Evolutionary conservation across 345 rosid genomes (phyloP).

Genomic region (Citropsis articulata): DNA sequence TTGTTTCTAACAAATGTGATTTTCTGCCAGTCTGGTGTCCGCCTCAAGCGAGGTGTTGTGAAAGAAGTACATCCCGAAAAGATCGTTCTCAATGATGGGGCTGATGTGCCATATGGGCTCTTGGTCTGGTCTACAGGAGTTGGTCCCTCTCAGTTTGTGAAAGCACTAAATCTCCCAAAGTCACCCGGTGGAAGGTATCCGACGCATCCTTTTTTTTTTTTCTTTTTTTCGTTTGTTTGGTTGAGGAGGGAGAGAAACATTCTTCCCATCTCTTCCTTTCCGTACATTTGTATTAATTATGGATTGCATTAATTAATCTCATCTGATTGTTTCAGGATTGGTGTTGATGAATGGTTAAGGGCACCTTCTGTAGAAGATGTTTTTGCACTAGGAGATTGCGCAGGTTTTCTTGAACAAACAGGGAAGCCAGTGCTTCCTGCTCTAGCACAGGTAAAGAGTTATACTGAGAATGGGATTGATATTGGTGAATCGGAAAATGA

Average conservation of each 20-base stretch:
- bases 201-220: background rate
- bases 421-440: constrained; percentile 72
- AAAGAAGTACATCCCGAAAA: constrained; percentile 54
- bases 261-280: background rate
- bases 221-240: background rate
- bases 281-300: background rate
- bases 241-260: background rate
- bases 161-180: constrained; percentile 51
- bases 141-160: constrained; percentile 69
- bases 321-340: constrained; percentile 40
- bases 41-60: constrained; percentile 50
- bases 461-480: background rate
- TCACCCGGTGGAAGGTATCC: constrained; percentile 69
- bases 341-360: constrained; percentile 60
- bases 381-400: constrained; percentile 70
- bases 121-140: constrained; percentile 96
- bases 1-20: constrained; percentile 8
- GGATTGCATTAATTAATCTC: background rate
- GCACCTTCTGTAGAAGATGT: constrained; percentile 64
- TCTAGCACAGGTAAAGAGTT: constrained; percentile 54
- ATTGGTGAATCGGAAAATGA: background rate
- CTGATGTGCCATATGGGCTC: constrained; percentile 74
- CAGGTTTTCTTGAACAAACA: constrained; percentile 70
- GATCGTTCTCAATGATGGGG: constrained; percentile 54
- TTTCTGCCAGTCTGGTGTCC: constrained; percentile 44